These are phyloP conservation scores for Mitragyna speciosa DNA, from an alignment of 257 asterid genomes.

Conservation along the genomic window DNA sequence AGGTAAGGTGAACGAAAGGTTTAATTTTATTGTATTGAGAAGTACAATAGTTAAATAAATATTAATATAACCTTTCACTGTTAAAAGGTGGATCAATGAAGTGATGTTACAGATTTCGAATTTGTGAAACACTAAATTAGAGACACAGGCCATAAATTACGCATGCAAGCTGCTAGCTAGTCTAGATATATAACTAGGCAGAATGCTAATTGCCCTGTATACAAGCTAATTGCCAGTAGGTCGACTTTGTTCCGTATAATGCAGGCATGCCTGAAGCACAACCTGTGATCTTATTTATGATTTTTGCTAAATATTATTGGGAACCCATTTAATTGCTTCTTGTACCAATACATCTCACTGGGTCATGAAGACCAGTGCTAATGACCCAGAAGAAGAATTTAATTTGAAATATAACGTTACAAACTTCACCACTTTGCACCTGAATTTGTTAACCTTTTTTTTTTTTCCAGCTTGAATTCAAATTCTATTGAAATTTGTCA, in stretches of 20 bases:
- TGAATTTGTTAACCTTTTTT: background rate
- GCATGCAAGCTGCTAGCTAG: background rate
- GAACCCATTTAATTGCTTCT: background rate
- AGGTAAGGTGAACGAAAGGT: no score
- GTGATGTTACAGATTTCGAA: background rate
- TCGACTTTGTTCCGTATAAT: background rate
- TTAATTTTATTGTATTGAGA: background rate
- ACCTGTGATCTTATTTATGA: background rate
- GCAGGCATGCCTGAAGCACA: background rate
- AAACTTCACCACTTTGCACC: background rate
- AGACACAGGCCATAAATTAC: background rate
- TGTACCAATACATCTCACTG: background rate
- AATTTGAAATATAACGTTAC: no score
- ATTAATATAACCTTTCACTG: no score
- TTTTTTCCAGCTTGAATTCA: background rate
- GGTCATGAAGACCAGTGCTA: background rate
- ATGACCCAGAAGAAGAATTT: no score
- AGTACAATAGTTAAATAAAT: background rate
- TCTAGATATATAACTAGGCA: background rate
- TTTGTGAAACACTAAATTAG: background rate
- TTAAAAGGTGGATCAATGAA: no score
- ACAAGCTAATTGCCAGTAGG: background rate
- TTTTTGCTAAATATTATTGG: no score
- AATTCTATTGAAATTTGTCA: no score
- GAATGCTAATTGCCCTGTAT: background rate